Evolutionary conservation across 129 eudicot genomes (phyloP).

Genomic region (Arctium minus): DNA sequence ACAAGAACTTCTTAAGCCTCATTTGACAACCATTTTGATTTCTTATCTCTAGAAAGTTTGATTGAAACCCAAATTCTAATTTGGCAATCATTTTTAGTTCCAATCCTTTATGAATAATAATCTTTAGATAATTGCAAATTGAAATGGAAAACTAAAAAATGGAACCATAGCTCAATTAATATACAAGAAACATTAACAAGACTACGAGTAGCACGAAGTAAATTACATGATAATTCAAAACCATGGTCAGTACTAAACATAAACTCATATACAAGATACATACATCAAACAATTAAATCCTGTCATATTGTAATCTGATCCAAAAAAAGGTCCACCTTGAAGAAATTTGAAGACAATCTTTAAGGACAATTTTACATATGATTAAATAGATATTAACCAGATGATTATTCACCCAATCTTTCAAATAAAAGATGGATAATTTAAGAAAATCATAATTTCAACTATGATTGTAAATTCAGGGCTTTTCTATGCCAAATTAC

Average conservation of each 20-base stretch:
- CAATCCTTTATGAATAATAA: not conserved
- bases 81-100: not conserved
- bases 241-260: not conserved
- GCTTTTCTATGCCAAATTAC: not conserved
- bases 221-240: too few species aligned
- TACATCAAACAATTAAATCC: not conserved
- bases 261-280: not conserved
- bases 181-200: not conserved
- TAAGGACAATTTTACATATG: not conserved
- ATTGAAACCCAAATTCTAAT: constrained; percentile 10
- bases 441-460: not conserved
- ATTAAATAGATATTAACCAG: not conserved
- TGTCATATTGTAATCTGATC: not conserved
- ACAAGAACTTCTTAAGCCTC: not conserved
- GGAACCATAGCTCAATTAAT: not conserved
- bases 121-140: not conserved
- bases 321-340: constrained; percentile 10
- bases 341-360: not conserved
- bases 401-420: not conserved
- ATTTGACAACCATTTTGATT: not conserved
- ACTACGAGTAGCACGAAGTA: not conserved
- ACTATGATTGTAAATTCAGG: not conserved
- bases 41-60: not conserved
- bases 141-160: not conserved
- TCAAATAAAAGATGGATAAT: not conserved